Conservation (phyloP, 2,329 filamentous ascomycete genomes). For the Xylariomycetidae sp. region DNA sequence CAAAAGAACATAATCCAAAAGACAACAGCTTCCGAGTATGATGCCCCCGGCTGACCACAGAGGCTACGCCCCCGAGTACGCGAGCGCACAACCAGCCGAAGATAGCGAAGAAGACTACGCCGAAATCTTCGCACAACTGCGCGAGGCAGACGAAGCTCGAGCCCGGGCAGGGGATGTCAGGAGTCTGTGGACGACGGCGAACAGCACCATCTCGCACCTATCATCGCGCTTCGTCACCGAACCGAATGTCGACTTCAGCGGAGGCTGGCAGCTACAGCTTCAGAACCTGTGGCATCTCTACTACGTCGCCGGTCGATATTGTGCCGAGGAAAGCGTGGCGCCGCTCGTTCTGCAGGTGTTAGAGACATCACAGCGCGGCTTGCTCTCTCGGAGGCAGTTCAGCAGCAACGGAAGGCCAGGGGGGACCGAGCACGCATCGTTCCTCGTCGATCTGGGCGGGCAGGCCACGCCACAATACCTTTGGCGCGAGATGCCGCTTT, state of each 20-base stretch:
- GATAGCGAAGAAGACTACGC: slow-evolving; percentile 11
- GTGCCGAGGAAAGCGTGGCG: slow-evolving; percentile 8
- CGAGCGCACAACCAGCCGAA: too few relatives aligned
- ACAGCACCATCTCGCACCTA: slow-evolving; percentile 14
- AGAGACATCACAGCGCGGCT: slow-evolving; percentile 13
- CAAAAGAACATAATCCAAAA: too few relatives aligned
- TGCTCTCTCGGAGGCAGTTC: slow-evolving; percentile 10
- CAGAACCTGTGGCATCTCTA: slow-evolving; percentile 18
- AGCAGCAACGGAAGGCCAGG: slow-evolving; percentile 6
- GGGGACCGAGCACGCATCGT: slow-evolving; percentile 10
- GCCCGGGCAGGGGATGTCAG: slow-evolving; percentile 12
- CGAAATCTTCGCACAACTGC: slow-evolving; percentile 15
- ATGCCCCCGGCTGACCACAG: too few relatives aligned
- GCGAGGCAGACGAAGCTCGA: slow-evolving; percentile 11
- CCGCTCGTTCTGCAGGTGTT: slow-evolving; percentile 13
- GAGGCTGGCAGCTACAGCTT: slow-evolving; percentile 14
- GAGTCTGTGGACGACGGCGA: slow-evolving; percentile 14
- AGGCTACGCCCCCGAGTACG: too few relatives aligned
- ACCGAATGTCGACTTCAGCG: slow-evolving; percentile 14
- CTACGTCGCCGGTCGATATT: slow-evolving; percentile 14
- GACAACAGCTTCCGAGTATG: too few relatives aligned
- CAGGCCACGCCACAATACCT: slow-evolving; percentile 11
- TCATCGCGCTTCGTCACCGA: slow-evolving; percentile 17
- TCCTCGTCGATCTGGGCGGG: slow-evolving; percentile 9
- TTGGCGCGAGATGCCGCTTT: slow-evolving; percentile 15